Percentiles rank a stretch among this genome's conserved stretches.
Evolutionary conservation across 306 rosid genomes (phyloP).

Genomic region (Malus sylvestris): DNA sequence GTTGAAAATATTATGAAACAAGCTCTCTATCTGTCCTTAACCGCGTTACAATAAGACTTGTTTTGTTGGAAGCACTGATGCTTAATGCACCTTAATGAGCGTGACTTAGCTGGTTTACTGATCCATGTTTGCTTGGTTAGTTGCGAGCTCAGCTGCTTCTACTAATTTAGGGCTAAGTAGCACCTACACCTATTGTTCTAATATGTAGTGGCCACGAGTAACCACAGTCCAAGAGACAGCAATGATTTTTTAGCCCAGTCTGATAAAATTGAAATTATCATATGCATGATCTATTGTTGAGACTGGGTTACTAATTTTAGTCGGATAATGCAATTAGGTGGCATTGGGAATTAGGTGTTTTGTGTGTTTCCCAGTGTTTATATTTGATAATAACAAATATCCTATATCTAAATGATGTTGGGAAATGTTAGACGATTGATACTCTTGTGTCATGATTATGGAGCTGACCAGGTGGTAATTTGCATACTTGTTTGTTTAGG

Average conservation of each 20-base stretch:
- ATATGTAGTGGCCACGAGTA: background rate
- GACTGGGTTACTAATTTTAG: background rate
- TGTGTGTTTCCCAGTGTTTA: background rate
- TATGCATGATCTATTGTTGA: background rate
- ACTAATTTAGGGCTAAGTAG: background rate
- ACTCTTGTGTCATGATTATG: background rate
- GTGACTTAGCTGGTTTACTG: background rate
- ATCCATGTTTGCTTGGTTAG: background rate
- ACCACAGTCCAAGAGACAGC: background rate
- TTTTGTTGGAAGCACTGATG: background rate
- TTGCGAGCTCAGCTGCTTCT: background rate
- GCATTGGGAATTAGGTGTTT: background rate
- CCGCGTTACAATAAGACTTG: too few relatives aligned
- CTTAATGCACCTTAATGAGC: background rate
- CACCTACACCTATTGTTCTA: background rate
- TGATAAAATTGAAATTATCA: background rate
- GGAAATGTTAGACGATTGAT: background rate
- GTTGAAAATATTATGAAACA: too few relatives aligned
- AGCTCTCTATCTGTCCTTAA: too few relatives aligned
- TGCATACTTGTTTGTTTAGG: slow-evolving; percentile 28
- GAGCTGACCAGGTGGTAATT: background rate
- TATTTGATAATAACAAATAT: background rate
- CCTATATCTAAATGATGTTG: background rate
- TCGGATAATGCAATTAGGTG: background rate
- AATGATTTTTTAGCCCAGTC: background rate